phyloP scores from a whole-genome alignment of 2,329 filamentous ascomycete species.

The Thyridium curvatum region DNA sequence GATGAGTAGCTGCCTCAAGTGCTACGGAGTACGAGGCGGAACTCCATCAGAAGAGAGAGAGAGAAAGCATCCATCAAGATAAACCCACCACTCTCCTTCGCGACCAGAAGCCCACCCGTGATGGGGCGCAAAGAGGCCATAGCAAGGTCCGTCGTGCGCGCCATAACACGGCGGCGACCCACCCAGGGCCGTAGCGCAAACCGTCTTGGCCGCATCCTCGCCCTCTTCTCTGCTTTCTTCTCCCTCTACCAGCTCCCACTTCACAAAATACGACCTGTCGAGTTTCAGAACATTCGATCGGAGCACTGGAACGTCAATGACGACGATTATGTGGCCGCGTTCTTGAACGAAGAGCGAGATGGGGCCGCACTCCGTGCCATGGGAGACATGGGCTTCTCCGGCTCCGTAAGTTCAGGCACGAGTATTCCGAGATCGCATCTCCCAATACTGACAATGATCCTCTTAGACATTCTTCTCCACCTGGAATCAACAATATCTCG shows the following conservation, averaged over 20 bases:
- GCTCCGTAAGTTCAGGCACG: slow-evolving; percentile 40
- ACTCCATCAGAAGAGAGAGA: no score
- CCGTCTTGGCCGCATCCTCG: slow-evolving; percentile 33
- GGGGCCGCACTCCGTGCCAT: slow-evolving; percentile 42
- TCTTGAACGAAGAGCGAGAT: slow-evolving; percentile 30
- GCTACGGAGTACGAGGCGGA: no score
- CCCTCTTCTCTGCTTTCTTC: slow-evolving; percentile 41
- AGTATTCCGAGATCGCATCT: no score
- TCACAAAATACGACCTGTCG: slow-evolving; percentile 33
- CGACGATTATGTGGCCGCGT: slow-evolving; percentile 30
- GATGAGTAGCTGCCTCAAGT: no score
- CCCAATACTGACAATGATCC: background rate
- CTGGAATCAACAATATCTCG: slow-evolving; percentile 56
- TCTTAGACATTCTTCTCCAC: slow-evolving; percentile 63
- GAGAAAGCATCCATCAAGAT: no score
- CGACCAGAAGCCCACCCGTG: no score
- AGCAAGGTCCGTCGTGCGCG: slow-evolving; percentile 31
- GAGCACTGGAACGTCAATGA: slow-evolving; percentile 28
- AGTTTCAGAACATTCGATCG: slow-evolving; percentile 45
- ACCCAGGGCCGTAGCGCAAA: slow-evolving; percentile 13
- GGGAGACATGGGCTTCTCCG: slow-evolving; percentile 68
- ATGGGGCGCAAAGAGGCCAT: slow-evolving; percentile 25
- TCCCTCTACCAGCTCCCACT: slow-evolving; percentile 43
- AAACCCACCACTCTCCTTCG: no score
- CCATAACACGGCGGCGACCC: slow-evolving; percentile 24